Percentiles rank a stretch among this genome's conserved stretches.
phyloP scores from a whole-genome alignment of 106 monocot genomes.

The Acorus calamus region DNA sequence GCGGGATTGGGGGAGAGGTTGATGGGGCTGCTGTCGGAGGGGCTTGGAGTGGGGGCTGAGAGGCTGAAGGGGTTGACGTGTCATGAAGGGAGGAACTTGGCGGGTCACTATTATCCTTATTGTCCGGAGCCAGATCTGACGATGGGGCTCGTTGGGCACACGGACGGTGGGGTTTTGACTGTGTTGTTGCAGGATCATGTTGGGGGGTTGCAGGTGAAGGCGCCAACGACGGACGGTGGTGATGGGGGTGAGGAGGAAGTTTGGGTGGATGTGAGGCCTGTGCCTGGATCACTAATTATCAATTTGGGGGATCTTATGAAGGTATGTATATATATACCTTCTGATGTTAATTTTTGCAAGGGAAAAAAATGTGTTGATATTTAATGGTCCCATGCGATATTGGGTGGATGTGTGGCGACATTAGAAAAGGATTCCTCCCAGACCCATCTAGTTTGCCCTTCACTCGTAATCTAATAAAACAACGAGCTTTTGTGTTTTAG shows the following conservation, averaged over 20 bases:
- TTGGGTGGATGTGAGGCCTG: conserved; percentile 41
- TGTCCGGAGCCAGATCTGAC: conserved; percentile 1
- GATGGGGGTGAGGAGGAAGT: conserved; percentile 7
- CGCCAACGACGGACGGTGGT: neutral
- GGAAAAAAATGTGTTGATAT: too few species aligned
- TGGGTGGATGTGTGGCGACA: too few species aligned
- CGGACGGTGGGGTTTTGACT: conserved; percentile 37
- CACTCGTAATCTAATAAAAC: too few species aligned
- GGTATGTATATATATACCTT: conserved; percentile 4
- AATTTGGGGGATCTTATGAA: conserved; percentile 37
- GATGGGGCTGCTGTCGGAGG: conserved; percentile 55
- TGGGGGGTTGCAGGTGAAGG: conserved; percentile 55
- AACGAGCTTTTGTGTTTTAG: too few species aligned
- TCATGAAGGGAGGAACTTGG: neutral
- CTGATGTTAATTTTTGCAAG: too few species aligned
- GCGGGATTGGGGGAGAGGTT: conserved; percentile 18
- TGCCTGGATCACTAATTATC: conserved; percentile 23
- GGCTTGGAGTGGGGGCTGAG: conserved; percentile 28
- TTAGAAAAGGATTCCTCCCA: too few species aligned
- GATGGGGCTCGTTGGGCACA: conserved; percentile 1
- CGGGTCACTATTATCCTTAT: neutral
- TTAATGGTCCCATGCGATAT: too few species aligned
- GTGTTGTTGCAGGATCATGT: conserved; percentile 52
- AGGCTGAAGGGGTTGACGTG: conserved; percentile 25
- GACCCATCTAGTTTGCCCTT: too few species aligned